phyloP scores from a whole-genome alignment of 2,329 filamentous ascomycete genomes.

The Ophiostoma himal-ulmi region DNA sequence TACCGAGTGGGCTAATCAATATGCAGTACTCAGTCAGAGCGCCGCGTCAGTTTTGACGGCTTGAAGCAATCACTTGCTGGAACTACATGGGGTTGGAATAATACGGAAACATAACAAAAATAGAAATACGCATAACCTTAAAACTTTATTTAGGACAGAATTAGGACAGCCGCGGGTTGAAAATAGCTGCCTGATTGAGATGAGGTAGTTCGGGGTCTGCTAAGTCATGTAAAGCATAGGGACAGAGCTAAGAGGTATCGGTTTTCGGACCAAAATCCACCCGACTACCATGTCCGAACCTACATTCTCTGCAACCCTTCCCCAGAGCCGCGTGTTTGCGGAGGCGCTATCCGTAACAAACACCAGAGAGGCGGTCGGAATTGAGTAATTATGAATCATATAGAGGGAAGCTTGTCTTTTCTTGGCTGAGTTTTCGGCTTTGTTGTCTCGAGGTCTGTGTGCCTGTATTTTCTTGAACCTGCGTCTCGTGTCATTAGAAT shows the following conservation, averaged over 20 bases:
- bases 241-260: conserved; percentile 17
- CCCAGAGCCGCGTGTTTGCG: conserved; percentile 3
- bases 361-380: conserved; percentile 15
- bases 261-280: conserved; percentile 27
- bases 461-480: background rate
- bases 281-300: conserved; percentile 27
- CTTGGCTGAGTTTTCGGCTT: background rate
- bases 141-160: background rate
- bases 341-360: background rate
- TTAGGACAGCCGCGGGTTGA: background rate
- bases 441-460: background rate
- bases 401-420: background rate
- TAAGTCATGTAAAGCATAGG: background rate
- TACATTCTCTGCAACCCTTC: background rate
- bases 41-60: conserved; percentile 3
- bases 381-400: conserved; percentile 1
- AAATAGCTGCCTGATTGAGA: background rate
- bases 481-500: background rate
- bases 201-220: background rate
- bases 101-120: background rate
- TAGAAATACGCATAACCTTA: background rate
- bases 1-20: background rate
- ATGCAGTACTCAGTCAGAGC: background rate
- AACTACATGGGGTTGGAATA: background rate
- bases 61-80: background rate